Evolutionary conservation across 176 grass and related monocot genomes (phyloP).

Genomic region (Neostapfia colusana): DNA sequence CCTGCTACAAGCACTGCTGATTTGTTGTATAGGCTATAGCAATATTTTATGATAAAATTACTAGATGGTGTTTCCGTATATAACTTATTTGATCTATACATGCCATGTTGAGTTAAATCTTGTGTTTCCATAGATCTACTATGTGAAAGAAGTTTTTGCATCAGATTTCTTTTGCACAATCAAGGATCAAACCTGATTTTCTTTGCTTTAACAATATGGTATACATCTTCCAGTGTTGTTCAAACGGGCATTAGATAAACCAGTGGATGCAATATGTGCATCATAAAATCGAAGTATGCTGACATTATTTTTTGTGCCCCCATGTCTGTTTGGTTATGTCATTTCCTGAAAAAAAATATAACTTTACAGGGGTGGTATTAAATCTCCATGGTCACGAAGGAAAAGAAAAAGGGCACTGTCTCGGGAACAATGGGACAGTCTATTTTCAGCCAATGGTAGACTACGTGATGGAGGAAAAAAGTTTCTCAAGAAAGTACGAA

Average conservation of each 20-base stretch:
- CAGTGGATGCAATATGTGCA: slow-evolving; percentile 10
- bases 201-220: neutral
- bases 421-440: slow-evolving; percentile 59
- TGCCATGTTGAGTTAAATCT: neutral
- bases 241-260: slow-evolving; percentile 7
- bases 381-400: slow-evolving; percentile 95
- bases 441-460: slow-evolving; percentile 76
- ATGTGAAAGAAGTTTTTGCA: neutral
- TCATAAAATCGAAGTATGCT: neutral
- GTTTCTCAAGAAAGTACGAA: slow-evolving; percentile 95
- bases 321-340: slow-evolving; percentile 12
- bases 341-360: slow-evolving; percentile 24
- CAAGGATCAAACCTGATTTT: neutral
- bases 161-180: neutral
- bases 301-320: neutral
- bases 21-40: neutral
- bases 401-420: slow-evolving; percentile 87
- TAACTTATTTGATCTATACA: slow-evolving; percentile 11
- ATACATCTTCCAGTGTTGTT: neutral
- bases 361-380: slow-evolving; percentile 73
- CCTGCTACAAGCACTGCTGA: neutral
- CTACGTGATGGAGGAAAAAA: slow-evolving; percentile 84
- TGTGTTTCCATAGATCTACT: neutral
- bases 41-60: neutral
- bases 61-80: neutral